Base-by-base conservation (phyloP, 345 rosid species). In the Lepidium africanum region DNA sequence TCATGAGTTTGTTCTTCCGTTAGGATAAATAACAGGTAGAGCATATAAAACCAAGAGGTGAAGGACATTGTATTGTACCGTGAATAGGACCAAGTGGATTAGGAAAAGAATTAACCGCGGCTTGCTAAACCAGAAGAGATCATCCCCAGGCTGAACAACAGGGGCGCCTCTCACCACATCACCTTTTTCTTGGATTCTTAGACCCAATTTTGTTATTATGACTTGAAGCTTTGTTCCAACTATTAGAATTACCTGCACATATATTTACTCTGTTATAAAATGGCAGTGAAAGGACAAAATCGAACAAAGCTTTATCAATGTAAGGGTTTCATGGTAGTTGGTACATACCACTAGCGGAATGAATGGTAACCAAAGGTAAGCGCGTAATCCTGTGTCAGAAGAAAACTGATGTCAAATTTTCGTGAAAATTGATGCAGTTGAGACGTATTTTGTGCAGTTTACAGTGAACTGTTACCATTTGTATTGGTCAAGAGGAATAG, bases 121-220 rank as follows among this genome's bases (percentile, higher is more conserved):
- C 0, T 74, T 66, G 9, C 87, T 82, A 12, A 94, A 94, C 99
- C 99, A 94, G 87, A 94, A 94, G 68, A 94, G 97, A 6, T 94
- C 89, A 64, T 94, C 96, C 4, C 90, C 91, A 11, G 93, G 99
- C 74, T 85, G 79, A 72, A 94, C 99, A 48, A 94, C 79, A 0
- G 96, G 99, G 5, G 89, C 86, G n/a, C 99, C 99, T 80, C 80
- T 84, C 38, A 94, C 93, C 38, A 94, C 99, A 38, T 79, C 87
- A 9, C 97, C 99, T 79, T 83, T 86, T 1, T 87, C 90, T 80
- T 81, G 93, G 80, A 91, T 82, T 65, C 83, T 81, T 35, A 94
- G 71, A 19, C 93, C 96, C 85, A 94, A 25, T 74, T 81, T 80
- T 2, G 97, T 91, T 67, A 94, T 91, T 65, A 80, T 84, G 78